Evolutionary conservation across 192 early-diverging fungal genomes (phyloP).

Genomic region (Dissophora globulifera): DNA sequence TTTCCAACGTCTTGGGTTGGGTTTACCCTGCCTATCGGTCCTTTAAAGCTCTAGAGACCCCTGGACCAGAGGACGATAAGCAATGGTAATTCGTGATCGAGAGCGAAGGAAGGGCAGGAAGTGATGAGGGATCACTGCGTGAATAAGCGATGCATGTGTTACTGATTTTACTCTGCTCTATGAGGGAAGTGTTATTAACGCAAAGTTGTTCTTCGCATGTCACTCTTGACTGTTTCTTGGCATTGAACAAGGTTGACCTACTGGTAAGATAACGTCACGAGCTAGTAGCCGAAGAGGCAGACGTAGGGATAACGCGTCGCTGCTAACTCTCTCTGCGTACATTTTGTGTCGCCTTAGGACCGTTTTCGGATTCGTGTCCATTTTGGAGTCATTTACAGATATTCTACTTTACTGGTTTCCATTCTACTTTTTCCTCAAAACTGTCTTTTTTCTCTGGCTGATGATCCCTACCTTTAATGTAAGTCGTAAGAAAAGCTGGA

Average conservation of each 20-base stretch:
- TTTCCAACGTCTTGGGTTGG: constrained; percentile 88
- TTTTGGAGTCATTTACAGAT: constrained; percentile 89
- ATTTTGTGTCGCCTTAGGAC: constrained; percentile 54
- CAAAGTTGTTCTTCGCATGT: too few relatives aligned
- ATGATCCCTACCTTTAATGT: constrained; percentile 73
- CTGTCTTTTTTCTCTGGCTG: constrained; percentile 85
- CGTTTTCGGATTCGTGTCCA: constrained; percentile 87
- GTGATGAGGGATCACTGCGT: not conserved
- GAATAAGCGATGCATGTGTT: too few relatives aligned
- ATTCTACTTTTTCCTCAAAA: constrained; percentile 95
- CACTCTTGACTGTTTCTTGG: too few relatives aligned
- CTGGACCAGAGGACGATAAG: constrained; percentile 75
- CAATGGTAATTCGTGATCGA: constrained; percentile 69
- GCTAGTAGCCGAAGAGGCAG: not conserved
- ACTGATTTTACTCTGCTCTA: too few relatives aligned
- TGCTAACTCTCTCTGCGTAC: too few relatives aligned
- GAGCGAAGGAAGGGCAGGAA: not conserved
- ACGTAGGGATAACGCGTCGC: too few relatives aligned
- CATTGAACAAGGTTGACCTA: constrained; percentile 84
- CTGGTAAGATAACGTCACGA: constrained; percentile 61
- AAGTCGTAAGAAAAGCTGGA: too few relatives aligned
- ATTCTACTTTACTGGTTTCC: constrained; percentile 91
- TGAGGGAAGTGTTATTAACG: too few relatives aligned
- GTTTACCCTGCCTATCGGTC: constrained; percentile 90
- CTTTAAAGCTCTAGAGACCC: constrained; percentile 90